phyloP scores from a whole-genome alignment of 495 filamentous ascomycete genomes.

The Parmelia sp. region DNA sequence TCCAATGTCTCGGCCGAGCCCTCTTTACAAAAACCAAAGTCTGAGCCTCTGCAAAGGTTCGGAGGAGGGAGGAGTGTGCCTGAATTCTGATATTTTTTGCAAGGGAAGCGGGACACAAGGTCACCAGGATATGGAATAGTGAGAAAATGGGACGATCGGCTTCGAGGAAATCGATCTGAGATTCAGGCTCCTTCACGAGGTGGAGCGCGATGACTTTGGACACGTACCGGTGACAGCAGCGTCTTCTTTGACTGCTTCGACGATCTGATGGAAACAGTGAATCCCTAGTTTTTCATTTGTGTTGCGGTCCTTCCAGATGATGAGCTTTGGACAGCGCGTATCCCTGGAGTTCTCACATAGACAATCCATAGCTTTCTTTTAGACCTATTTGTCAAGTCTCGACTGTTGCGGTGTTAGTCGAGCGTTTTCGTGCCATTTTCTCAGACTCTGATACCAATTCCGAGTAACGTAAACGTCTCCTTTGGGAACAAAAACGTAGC shows the following conservation, averaged over 20 bases:
- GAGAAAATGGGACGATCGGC: not conserved
- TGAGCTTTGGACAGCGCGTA: not conserved
- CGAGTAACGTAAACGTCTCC: slow-evolving; percentile 16
- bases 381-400: not conserved
- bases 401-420: slow-evolving; percentile 7
- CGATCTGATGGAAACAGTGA: slow-evolving; percentile 9
- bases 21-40: too few relatives aligned
- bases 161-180: not conserved
- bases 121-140: not conserved
- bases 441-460: slow-evolving; percentile 8
- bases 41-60: too few relatives aligned
- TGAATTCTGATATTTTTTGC: not conserved
- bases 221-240: slow-evolving; percentile 13
- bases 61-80: too few relatives aligned
- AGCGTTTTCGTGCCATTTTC: not conserved
- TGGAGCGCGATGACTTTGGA: not conserved
- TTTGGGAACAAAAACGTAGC: slow-evolving; percentile 18
- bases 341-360: not conserved
- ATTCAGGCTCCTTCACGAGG: not conserved
- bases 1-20: not conserved
- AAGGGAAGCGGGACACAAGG: not conserved
- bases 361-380: slow-evolving; percentile 7
- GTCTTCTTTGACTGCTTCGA: slow-evolving; percentile 13
- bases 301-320: not conserved
- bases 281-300: slow-evolving; percentile 11